Evolutionary conservation across 2,329 filamentous ascomycete species (phyloP), one percentile per base, ranked within the genome.

Genomic region (Lasiodiplodia gonubiensis): DNA sequence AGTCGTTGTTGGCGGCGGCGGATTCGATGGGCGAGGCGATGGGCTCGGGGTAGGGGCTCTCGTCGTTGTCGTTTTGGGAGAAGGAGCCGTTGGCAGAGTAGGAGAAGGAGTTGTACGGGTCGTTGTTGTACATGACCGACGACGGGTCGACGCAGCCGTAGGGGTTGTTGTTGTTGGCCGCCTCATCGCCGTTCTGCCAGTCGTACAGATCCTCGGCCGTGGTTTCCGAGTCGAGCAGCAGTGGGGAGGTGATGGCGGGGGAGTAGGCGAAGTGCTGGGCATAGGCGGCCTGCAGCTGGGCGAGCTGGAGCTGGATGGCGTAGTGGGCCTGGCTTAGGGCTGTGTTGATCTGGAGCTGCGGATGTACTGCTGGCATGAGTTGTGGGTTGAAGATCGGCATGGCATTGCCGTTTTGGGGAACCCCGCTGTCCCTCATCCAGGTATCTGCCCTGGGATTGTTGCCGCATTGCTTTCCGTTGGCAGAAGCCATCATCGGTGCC

Each of bases 211-310:
- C 64, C 14, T 66, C 64, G 25, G 64, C 27, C 12, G 64, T 66
- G n/a, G 64, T 66, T 35, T 66, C 64, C 7, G 64, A 33, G 37
- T 66, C 64, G 18, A 66, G 64, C 11, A 46, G 30, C 23, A 52
- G 33, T 11, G 52, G 51, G 4, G 64, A 52, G 1, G 64, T 42
- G 52, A 66, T 57, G 12, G 25, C 64, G 11, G 59, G 42, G 1
- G 59, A 25, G 42, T 48, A 51, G 10, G 35, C 16, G 46, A 51
- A 51, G 3, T 30, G 59, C 4, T 57, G 52, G 2, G 52, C 23
- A 39, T 49, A 65, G 8, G 18, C 23, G 11, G 35, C 35, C 16
- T 65, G 52, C 2, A 54, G 42, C 23, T 63, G 42, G 46, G 30
- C 30, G 30, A 33, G 30, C 30, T 65, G 52, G 4, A 54, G 42